These are phyloP conservation scores for Magnaporthiopsis poae DNA, from an alignment of 2,329 filamentous ascomycete species.

Conservation along the genomic window DNA sequence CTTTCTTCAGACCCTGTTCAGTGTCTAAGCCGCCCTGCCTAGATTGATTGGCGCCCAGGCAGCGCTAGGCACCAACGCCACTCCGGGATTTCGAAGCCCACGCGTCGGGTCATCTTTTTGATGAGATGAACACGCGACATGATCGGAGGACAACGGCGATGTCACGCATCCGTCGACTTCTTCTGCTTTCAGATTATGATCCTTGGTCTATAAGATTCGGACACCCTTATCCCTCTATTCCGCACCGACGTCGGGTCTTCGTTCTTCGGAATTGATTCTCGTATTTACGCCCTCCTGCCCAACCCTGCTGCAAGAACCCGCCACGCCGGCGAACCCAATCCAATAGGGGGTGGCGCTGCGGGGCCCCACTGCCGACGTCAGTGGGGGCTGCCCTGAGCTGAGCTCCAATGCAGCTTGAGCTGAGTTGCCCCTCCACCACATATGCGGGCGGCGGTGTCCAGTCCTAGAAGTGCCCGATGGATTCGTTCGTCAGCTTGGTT, in stretches of 20 bases:
- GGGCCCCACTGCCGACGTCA: neutral
- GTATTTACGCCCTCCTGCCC: neutral
- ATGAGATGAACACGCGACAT: neutral
- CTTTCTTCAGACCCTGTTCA: neutral
- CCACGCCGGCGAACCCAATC: neutral
- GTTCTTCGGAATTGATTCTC: neutral
- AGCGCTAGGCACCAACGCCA: neutral
- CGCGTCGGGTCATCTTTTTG: neutral
- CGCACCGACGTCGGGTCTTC: too few species aligned
- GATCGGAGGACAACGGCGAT: too few species aligned
- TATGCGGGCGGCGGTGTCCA: too few species aligned
- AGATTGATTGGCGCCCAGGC: neutral
- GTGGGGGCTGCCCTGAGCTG: neutral
- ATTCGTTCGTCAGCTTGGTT: neutral
- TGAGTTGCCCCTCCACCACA: neutral
- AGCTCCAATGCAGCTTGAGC: neutral
- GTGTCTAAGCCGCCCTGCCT: neutral
- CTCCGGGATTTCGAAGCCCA: neutral
- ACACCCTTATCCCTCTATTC: too few species aligned
- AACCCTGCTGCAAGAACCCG: neutral
- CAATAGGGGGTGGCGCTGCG: slow-evolving; percentile 1
- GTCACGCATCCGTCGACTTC: neutral
- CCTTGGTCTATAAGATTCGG: too few species aligned
- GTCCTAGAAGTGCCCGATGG: too few species aligned
- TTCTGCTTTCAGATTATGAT: neutral